These are phyloP conservation scores for Metroxylon sagu DNA, from an alignment of 176 grass and related monocot species.

Conservation along the genomic window DNA sequence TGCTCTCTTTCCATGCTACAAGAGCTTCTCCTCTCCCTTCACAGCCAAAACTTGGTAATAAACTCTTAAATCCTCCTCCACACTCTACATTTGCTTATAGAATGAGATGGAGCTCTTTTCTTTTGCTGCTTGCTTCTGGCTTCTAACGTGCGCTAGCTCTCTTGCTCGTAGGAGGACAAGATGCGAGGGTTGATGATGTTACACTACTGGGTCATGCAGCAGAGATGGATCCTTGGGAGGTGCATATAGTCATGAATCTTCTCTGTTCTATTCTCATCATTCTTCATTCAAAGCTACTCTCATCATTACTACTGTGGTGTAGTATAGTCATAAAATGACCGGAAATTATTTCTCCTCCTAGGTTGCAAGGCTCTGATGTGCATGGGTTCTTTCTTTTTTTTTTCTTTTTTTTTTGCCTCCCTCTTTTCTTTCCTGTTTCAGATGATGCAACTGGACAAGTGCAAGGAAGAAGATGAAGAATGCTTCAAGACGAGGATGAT, in stretches of 20 bases:
- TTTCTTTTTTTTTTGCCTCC: background rate
- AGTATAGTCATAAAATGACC: too few species aligned
- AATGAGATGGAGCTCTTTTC: too few species aligned
- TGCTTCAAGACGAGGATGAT: slow-evolving; percentile 49
- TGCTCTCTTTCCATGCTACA: slow-evolving; percentile 4
- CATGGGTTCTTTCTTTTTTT: too few species aligned
- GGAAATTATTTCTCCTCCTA: too few species aligned
- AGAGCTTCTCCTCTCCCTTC: slow-evolving; percentile 12
- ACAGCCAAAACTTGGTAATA: background rate
- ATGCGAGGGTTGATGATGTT: background rate
- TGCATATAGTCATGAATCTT: background rate
- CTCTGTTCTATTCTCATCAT: background rate
- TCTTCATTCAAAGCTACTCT: background rate
- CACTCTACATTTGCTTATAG: too few species aligned
- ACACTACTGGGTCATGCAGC: background rate
- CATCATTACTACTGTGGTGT: background rate
- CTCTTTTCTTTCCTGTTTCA: background rate
- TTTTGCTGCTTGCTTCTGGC: too few species aligned
- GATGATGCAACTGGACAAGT: slow-evolving; percentile 11
- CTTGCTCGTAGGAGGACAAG: background rate
- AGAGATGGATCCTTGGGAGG: background rate
- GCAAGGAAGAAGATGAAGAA: slow-evolving; percentile 17
- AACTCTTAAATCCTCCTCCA: too few species aligned
- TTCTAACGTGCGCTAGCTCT: background rate
- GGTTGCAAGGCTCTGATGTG: too few species aligned